Evolutionary conservation across 306 rosid genomes (phyloP).

Genomic region (Chamaecrista fasciculata): DNA sequence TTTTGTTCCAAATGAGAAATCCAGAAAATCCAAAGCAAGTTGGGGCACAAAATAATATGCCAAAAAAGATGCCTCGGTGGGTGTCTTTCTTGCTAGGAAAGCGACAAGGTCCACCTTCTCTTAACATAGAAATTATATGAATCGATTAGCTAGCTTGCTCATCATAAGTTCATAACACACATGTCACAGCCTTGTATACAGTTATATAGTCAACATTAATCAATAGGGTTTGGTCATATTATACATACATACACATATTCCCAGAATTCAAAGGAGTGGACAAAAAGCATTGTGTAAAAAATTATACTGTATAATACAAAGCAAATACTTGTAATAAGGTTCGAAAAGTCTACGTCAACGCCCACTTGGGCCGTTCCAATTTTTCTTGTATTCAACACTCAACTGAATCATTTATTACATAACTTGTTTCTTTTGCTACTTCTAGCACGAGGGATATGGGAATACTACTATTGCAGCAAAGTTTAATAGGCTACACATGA

Average conservation of each 20-base stretch:
- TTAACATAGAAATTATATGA: not conserved
- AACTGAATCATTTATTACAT: no score
- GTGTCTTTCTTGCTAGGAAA: not conserved
- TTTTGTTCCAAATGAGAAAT: no score
- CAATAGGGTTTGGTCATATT: no score
- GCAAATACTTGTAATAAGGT: not conserved
- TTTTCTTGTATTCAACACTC: no score
- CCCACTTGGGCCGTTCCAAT: not conserved
- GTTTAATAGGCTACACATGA: no score
- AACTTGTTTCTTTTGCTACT: not conserved
- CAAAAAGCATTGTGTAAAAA: not conserved
- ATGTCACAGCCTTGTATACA: not conserved
- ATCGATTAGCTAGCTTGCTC: not conserved
- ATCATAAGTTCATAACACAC: not conserved
- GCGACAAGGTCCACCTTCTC: not conserved
- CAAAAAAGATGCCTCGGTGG: not conserved
- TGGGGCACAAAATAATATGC: conserved; percentile 20
- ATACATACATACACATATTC: no score
- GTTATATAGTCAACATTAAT: not conserved
- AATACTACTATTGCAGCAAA: no score
- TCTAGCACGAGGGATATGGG: no score
- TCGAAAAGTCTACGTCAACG: not conserved
- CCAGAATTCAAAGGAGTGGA: not conserved
- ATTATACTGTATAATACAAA: no score
- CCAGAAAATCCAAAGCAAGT: no score